These are phyloP conservation scores for Skeletonema menzelii DNA, from an alignment of 108 stramenopile genomes.

Conservation along the genomic window DNA sequence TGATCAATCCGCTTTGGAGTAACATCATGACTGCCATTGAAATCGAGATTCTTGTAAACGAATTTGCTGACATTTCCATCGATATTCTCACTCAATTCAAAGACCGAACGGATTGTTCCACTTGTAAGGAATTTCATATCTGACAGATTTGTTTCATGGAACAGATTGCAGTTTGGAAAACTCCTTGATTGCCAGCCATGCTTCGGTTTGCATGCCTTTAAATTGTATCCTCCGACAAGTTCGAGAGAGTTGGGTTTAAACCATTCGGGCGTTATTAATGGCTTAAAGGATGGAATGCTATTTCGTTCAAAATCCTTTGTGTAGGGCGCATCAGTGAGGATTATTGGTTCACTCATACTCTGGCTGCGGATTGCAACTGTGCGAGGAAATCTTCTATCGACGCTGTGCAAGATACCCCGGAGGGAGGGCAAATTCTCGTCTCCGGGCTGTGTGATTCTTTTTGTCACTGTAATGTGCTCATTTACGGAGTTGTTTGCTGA, in stretches of 20 bases:
- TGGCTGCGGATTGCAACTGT: background rate
- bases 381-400: background rate
- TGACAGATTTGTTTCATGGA: slow-evolving; percentile 20
- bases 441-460: background rate
- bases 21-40: background rate
- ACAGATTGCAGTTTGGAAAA: slow-evolving; percentile 5
- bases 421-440: background rate
- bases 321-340: background rate
- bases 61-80: slow-evolving; percentile 33
- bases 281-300: background rate
- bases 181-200: background rate
- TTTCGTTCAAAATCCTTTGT: background rate
- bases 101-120: background rate
- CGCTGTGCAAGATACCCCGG: background rate
- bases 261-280: slow-evolving; percentile 5
- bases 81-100: slow-evolving; percentile 10
- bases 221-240: slow-evolving; percentile 15
- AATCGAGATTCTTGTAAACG: slow-evolving; percentile 37
- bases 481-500: background rate
- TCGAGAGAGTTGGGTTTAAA: slow-evolving; percentile 30
- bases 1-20: slow-evolving; percentile 21
- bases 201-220: slow-evolving; percentile 34
- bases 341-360: background rate
- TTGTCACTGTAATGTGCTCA: background rate
- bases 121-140: slow-evolving; percentile 24